These are phyloP conservation scores for Westerdykella aurantiaca DNA, from an alignment of 2,329 filamentous ascomycete genomes.

Conservation along the genomic window DNA sequence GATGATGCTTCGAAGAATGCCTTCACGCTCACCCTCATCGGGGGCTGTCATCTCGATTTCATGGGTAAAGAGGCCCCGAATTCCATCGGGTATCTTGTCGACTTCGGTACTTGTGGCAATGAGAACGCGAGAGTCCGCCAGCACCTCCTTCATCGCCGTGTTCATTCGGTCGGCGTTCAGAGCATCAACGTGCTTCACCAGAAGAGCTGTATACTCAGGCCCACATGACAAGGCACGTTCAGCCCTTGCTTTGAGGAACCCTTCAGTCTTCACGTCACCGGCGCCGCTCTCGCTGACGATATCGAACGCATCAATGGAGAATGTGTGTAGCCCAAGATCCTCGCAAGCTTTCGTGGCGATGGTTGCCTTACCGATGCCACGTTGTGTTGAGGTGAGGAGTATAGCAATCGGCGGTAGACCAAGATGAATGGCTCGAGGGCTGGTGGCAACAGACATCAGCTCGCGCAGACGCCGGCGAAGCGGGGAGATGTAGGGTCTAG, in stretches of 20 bases:
- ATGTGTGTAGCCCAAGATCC: slow-evolving; percentile 86
- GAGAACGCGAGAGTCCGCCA: slow-evolving; percentile 73
- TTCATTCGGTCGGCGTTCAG: slow-evolving; percentile 88
- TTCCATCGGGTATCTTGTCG: slow-evolving; percentile 85
- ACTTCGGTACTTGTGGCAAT: slow-evolving; percentile 93
- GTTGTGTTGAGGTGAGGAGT: slow-evolving; percentile 82
- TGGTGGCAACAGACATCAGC: slow-evolving; percentile 81
- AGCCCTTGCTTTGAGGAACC: slow-evolving; percentile 77
- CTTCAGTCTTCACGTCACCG: slow-evolving; percentile 90
- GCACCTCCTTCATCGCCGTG: slow-evolving; percentile 73
- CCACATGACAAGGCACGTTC: slow-evolving; percentile 88
- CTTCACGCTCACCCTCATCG: slow-evolving; percentile 86
- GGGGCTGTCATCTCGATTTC: slow-evolving; percentile 91
- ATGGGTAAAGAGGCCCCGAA: slow-evolving; percentile 88
- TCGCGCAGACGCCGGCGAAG: slow-evolving; percentile 65
- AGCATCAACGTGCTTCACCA: slow-evolving; percentile 88
- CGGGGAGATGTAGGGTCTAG: slow-evolving; percentile 40
- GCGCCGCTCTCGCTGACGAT: slow-evolving; percentile 86
- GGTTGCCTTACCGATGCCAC: slow-evolving; percentile 87
- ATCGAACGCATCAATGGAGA: slow-evolving; percentile 85
- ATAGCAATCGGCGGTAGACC: slow-evolving; percentile 85
- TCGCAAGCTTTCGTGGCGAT: slow-evolving; percentile 70
- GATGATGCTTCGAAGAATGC: slow-evolving; percentile 73
- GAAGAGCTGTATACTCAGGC: slow-evolving; percentile 69
- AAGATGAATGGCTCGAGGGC: slow-evolving; percentile 76